Base-by-base conservation (phyloP, 1,284 basidiomycete genomes). In the Vanrija sp. region DNA sequence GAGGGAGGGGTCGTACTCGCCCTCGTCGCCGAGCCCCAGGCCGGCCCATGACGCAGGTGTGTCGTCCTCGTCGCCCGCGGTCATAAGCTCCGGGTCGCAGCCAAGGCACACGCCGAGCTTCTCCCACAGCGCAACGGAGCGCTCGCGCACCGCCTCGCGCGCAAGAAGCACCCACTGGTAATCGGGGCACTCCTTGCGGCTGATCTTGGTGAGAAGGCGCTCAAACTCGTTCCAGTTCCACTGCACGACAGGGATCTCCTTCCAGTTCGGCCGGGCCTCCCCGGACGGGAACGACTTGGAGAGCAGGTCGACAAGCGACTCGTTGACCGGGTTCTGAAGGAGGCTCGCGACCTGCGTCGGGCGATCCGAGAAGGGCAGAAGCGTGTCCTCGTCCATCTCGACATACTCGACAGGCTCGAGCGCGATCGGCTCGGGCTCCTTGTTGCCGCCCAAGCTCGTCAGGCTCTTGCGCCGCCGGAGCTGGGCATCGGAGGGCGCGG, bases 371-470 rank as follows among this genome's bases (percentile, higher is more conserved):
- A 69, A 77, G 0, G 75, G 75, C 18, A 77, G 61, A 14, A 74
- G 63, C 5, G 66, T 64, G 43, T 73, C 71, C 6, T 72, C 66
- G 25, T 72, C 69, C 61, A 77, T 62, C 49, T 75, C 69, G 16
- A 72, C 64, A 44, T 76, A 77, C 49, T 77, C 74, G 50, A 77
- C 70, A 0, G 75, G 74, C 58, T 77, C 75, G 38, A 77, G 64
- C 12, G 71, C 73, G 6, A 69, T 53, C 6, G 68, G 66, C 19
- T 65, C 65, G 28, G 50, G 49, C 26, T 62, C 46, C 3, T 52
- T 48, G 9, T 34, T 12, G 34, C 34, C 34, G 9, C 12, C 34
- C 12, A 34, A 15, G 12, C 14, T 34, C 29, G 54, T 49, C 14
- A 34, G 5, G 43, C 8, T 19, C 55, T 71, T 72, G 40, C 67